Base-by-base conservation (phyloP, 768 basidiomycete species). In the Lactarius evosmus region DNA sequence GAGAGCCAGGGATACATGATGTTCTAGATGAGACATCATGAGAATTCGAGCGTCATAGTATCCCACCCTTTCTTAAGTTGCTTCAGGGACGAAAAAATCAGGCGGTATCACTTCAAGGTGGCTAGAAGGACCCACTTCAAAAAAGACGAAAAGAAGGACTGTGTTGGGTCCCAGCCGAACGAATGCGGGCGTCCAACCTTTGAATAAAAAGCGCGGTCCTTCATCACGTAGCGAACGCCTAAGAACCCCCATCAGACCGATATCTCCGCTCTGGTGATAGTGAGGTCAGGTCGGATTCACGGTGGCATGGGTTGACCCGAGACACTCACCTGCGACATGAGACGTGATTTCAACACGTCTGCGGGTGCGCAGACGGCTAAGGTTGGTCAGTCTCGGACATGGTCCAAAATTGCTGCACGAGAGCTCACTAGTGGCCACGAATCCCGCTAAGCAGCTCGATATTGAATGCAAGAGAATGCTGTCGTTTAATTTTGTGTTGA, bases 171-270 rank as follows among this genome's bases (percentile, higher is more conserved):
- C 91, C 49, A 94, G 75, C 54, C 92, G 85, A 69, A 89, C 84
- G 75, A 92, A 94, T 8, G 92, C 89, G 2, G 92, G 92, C 19
- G 89, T 89, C 92, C 92, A 94, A 36, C 92, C 92, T 73, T 90
- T 93, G 75, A 94, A 90, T 59, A 93, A 77, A 72, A 93, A 93
- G 63, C 79, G 78, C 11, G 84, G 80, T 0, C 92, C 92, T 78
- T 94, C 92, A 69, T 86, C 79, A 44, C 80, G 82, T 38, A 91
- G 75, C 4, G 90, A 89, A 49, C 73, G 78, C 32, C 74, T 76
- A 14, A 91, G 73, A 32, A 91, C 79, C 59, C 82, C 78, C 25
- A 83, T 49, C 3, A 84, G 76, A 19, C 76, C 78, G 3, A 78
- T 73, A 6, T 79, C 78, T 46, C 78, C 79, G 17, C 86, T 81